Evolutionary conservation across 1,284 basidiomycete species (phyloP), one percentile per base, ranked within the genome.

Genomic region (Cronartium ribicola): DNA sequence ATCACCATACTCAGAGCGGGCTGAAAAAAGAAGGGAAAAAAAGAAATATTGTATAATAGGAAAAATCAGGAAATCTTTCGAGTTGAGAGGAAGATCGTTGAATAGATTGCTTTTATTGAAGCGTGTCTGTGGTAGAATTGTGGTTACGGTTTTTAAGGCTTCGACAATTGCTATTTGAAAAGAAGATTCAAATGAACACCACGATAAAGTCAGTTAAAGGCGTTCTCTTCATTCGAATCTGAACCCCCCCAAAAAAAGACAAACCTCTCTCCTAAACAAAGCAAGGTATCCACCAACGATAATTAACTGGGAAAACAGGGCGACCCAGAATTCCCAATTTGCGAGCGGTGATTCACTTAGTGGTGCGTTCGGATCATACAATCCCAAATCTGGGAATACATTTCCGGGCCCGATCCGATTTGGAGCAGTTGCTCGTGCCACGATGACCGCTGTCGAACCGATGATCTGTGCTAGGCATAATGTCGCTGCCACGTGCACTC

Each of bases 281-380:
- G 90, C 90, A 84, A 94, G 92, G 84, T 94, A 95, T 29, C 92
- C 92, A 76, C 89, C 83, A 72, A 94, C 90, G 79, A 95, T 92
- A 76, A 92, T 81, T 74, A 94, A 80, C 80, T 91, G 90, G 80
- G 87, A 90, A 8, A 87, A 79, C 51, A 95, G 84, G 72, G 91
- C 91, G 64, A 93, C 82, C 92, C 92, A 95, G 85, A 95, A 95
- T 74, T 90, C 84, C 68, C 89, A 87, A 40, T 48, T 61, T 7
- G 64, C n/a, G 20, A 43, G 29, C 29, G 74, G 67, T 37, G 61
- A 76, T 66, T 69, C 69, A 13, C 55, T 11, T 64, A 70, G 36
- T 59, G 46, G 37, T 70, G 78, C 80, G 67, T 22, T 14, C 64
- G 46, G 60, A 82, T 92, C 88, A 91, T 91, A 95, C 75, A 88